Evolutionary conservation across 2,329 filamentous ascomycete species (phyloP).

Genomic region (Exutisphaerella laricina): DNA sequence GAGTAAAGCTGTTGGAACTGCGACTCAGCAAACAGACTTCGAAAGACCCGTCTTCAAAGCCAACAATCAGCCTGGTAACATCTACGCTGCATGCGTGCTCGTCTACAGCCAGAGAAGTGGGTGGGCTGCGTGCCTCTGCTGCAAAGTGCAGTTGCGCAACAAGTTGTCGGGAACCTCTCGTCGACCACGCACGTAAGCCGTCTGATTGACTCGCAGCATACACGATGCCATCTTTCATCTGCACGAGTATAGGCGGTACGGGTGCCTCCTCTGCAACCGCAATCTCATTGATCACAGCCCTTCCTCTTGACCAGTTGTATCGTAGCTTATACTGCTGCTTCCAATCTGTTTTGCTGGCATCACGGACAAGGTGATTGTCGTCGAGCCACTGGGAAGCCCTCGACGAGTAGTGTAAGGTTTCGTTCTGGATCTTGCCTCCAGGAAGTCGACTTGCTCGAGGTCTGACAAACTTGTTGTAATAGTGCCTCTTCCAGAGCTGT

Average conservation of each 20-base stretch:
- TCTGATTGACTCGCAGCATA: slow-evolving; percentile 65
- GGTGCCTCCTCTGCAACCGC: slow-evolving; percentile 51
- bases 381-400: slow-evolving; percentile 57
- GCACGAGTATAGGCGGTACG: slow-evolving; percentile 63
- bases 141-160: slow-evolving; percentile 45
- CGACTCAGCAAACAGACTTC: slow-evolving; percentile 60
- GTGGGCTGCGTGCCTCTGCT: slow-evolving; percentile 30
- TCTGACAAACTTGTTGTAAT: slow-evolving; percentile 80
- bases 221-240: slow-evolving; percentile 69
- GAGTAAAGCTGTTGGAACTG: slow-evolving; percentile 40
- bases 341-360: slow-evolving; percentile 61
- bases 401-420: slow-evolving; percentile 48
- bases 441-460: slow-evolving; percentile 73
- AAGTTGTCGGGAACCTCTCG: slow-evolving; percentile 54
- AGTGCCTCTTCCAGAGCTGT: slow-evolving; percentile 85
- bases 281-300: slow-evolving; percentile 74
- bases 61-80: slow-evolving; percentile 50
- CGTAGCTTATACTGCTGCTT: slow-evolving; percentile 81
- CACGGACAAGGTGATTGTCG: slow-evolving; percentile 52
- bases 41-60: slow-evolving; percentile 67
- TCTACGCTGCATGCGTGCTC: slow-evolving; percentile 33
- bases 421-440: slow-evolving; percentile 49
- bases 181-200: slow-evolving; percentile 74
- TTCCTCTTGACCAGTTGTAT: slow-evolving; percentile 85
- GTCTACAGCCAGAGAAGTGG: slow-evolving; percentile 63